Evolutionary conservation across 1,284 basidiomycete genomes (phyloP).

Genomic region (Papiliotrema laurentii): DNA sequence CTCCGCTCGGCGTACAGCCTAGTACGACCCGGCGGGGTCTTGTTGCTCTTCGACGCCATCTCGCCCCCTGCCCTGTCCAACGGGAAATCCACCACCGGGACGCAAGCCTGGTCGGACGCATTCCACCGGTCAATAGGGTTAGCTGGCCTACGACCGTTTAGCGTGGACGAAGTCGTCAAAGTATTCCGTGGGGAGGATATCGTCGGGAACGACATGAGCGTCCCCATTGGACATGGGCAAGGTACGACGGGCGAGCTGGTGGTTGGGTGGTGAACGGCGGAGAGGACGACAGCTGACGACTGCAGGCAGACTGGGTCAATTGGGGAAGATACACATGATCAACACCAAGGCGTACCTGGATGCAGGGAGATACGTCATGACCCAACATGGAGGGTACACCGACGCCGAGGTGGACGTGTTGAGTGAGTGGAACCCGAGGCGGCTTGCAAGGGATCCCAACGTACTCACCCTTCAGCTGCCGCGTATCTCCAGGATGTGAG

Average conservation of each 20-base stretch:
- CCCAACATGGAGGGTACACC: conserved; percentile 16
- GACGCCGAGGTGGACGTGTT: conserved; percentile 22
- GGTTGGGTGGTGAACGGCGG: not conserved
- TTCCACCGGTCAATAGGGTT: conserved; percentile 41
- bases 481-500: conserved; percentile 3
- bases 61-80: conserved; percentile 7
- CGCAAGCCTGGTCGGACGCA: conserved; percentile 13
- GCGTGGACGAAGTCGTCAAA: conserved; percentile 9
- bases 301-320: conserved; percentile 17
- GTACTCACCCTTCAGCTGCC: not conserved
- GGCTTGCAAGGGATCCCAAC: not conserved
- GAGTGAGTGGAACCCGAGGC: conserved; percentile 8
- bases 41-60: conserved; percentile 17
- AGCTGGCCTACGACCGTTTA: conserved; percentile 23
- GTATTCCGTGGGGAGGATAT: conserved; percentile 8
- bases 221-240: conserved; percentile 19
- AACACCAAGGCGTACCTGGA: conserved; percentile 18
- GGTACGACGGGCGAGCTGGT: not conserved
- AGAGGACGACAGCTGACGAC: not conserved
- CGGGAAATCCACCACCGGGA: conserved; percentile 4
- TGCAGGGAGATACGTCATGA: conserved; percentile 16
- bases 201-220: conserved; percentile 17
- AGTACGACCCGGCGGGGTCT: conserved; percentile 15
- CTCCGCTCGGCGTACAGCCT: conserved; percentile 3
- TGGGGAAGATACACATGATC: conserved; percentile 16